Evolutionary conservation across 345 rosid genomes (phyloP), one percentile per base, ranked within the genome.

Genomic region (Microthlaspi erraticum): DNA sequence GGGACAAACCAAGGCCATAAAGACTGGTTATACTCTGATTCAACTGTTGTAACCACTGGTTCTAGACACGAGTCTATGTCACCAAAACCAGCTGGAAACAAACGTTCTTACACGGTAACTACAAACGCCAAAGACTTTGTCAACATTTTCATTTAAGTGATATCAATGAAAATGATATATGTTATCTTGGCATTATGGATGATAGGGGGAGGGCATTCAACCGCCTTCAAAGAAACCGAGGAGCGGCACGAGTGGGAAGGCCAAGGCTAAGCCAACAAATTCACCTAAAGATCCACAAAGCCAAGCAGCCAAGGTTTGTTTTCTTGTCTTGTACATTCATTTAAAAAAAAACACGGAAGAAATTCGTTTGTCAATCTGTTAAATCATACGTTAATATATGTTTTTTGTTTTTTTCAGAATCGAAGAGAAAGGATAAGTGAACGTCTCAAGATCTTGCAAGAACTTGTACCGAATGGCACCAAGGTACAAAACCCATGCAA

Each of bases 391-490:
- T 58, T 59, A 5, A 2, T 19, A 14, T 50, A 51, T 65, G 12
- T 42, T 42, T 60, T 0, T 50, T 43, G 8, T 67, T n/a, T n/a
- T n/a, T n/a, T n/a, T 2, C 73, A 92, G 98, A 86, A 84, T 74
- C 97, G 97, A 63, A 71, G 98, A 58, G 98, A 90, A 64, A 72
- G 98, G 80, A 93, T 93, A 16, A 93, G 97, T 20, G 97, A 93
- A 79, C 73, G 96, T 54, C 90, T 93, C 43, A 93, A 90, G 77
- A 45, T 80, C 62, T 79, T 93, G 50, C 98, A 93, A 75, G 97
- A 93, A 73, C 81, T 93, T 42, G 92, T 90, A 11, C 98, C 97
- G 0, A 93, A 93, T 77, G 98, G 98, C 23, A 83, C 92, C 49
- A 93, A 93, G 91, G 77, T 72, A 64, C 6, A 10, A 23, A n/a